Conservation (phyloP, 2,329 filamentous ascomycete species). For the Fusarium palustre region DNA sequence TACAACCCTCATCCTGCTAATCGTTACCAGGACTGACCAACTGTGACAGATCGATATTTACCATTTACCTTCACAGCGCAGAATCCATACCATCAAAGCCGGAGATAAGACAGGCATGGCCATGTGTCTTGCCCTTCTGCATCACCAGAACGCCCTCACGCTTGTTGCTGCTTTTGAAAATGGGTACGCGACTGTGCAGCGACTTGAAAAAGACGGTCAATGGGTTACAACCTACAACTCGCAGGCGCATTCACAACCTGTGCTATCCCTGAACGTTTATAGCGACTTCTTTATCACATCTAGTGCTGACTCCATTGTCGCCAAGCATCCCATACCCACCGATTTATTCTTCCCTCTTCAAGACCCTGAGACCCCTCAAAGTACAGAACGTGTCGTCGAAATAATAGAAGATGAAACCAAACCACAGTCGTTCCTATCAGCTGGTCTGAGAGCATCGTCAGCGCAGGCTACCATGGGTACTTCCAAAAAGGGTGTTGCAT, state of each 20-base stretch:
- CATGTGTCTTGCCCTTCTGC: conserved; percentile 80
- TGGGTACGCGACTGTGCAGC: conserved; percentile 76
- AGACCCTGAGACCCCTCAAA: background rate
- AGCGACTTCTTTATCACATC: conserved; percentile 78
- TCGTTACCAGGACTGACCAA: conserved; percentile 5
- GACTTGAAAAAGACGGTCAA: conserved; percentile 56
- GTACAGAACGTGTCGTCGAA: conserved; percentile 44
- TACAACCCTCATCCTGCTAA: background rate
- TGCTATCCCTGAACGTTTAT: conserved; percentile 77
- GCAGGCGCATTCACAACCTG: conserved; percentile 80
- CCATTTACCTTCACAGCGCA: conserved; percentile 78
- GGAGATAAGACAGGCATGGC: conserved; percentile 78
- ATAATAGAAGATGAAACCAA: conserved; percentile 35
- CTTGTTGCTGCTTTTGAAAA: conserved; percentile 87
- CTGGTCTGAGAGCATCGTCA: conserved; percentile 26
- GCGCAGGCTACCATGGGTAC: background rate
- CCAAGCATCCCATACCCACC: conserved; percentile 75
- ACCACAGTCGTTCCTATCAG: conserved; percentile 44
- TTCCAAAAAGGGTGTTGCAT: conserved; percentile 45
- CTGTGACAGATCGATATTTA: conserved; percentile 79
- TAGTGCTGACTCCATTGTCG: conserved; percentile 82
- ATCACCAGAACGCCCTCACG: conserved; percentile 63
- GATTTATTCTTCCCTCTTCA: conserved; percentile 35
- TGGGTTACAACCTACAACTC: conserved; percentile 71
- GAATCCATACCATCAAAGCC: conserved; percentile 69